These are phyloP conservation scores for Kluyveromyces dobzhanskii DNA, from an alignment of 805 yeast species.

Conservation along the genomic window DNA sequence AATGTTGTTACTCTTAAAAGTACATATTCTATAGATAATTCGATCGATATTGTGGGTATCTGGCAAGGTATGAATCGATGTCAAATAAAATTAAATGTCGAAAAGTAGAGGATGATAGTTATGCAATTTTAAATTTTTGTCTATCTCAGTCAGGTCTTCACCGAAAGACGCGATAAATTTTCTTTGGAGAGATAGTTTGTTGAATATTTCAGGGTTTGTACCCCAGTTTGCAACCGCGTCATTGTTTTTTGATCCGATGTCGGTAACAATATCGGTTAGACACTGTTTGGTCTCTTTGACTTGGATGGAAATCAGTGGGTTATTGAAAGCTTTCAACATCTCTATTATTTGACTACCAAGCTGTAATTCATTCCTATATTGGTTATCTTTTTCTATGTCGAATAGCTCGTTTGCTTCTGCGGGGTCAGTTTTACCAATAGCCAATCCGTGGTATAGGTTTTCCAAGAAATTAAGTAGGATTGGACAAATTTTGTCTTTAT, in stretches of 20 bases:
- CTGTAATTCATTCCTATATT: conserved; percentile 46
- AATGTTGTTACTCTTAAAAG: no score
- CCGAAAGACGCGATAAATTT: conserved; percentile 4
- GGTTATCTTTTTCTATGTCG: conserved; percentile 58
- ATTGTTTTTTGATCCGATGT: not conserved
- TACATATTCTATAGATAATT: no score
- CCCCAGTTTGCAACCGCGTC: conserved; percentile 24
- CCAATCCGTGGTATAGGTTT: not conserved
- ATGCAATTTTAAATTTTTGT: conserved; percentile 2
- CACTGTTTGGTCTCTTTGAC: not conserved
- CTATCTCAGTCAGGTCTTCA: conserved; percentile 4
- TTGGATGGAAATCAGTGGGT: not conserved
- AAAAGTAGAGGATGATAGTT: conserved; percentile 14
- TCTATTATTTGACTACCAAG: conserved; percentile 15
- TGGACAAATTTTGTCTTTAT: not conserved
- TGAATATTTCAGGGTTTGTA: conserved; percentile 16
- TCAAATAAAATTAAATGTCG: not conserved
- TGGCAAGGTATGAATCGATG: not conserved
- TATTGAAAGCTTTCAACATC: conserved; percentile 11
- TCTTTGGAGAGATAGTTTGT: conserved; percentile 14
- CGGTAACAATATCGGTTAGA: not conserved
- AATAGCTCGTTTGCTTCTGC: conserved; percentile 37
- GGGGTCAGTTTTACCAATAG: not conserved
- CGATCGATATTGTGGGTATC: not conserved
- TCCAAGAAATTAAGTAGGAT: not conserved